These are phyloP conservation scores for Aspergillus piperis DNA, from an alignment of 2,329 filamentous ascomycete species.

Conservation along the genomic window DNA sequence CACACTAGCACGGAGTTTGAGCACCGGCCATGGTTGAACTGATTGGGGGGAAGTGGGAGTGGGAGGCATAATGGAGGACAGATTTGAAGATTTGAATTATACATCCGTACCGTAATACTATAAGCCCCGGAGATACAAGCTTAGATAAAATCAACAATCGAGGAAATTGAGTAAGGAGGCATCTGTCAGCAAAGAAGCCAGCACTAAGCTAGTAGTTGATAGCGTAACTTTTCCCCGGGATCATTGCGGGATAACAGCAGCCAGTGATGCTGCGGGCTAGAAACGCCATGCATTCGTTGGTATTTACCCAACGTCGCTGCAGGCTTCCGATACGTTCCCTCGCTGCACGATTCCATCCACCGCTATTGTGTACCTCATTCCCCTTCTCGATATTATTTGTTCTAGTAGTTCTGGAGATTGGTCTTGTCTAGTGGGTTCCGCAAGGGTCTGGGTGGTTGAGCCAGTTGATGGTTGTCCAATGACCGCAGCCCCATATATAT, in stretches of 20 bases:
- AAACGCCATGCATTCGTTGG: background rate
- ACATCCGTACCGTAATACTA: background rate
- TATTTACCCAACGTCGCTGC: background rate
- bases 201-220: background rate
- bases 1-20: background rate
- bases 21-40: background rate
- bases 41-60: background rate
- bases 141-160: background rate
- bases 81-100: background rate
- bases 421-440: background rate
- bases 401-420: background rate
- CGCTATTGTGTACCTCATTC: background rate
- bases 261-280: background rate
- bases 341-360: background rate
- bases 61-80: background rate
- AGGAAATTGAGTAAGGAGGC: too few species aligned
- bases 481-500: background rate
- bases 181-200: background rate
- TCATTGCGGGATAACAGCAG: background rate
- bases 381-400: background rate
- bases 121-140: background rate
- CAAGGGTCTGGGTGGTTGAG: background rate
- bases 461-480: constrained; percentile 17
- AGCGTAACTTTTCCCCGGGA: background rate
- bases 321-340: background rate